Evolutionary conservation across 2,329 filamentous ascomycete species (phyloP), one percentile per base, ranked within the genome.

Genomic region (Tolypocladium capitatum): DNA sequence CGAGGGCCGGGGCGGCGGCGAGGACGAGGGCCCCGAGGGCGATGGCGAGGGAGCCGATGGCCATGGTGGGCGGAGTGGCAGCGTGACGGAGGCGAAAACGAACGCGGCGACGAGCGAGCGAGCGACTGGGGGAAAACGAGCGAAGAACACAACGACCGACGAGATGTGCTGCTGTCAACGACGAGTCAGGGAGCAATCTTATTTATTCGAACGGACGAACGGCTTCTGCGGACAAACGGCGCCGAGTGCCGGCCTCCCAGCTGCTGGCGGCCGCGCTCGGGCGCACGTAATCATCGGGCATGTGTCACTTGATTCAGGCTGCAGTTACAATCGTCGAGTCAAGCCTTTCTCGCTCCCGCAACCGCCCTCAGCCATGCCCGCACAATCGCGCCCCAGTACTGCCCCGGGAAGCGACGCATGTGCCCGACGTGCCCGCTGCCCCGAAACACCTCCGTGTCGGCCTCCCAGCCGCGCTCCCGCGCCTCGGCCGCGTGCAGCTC

Each of bases 391-490:
- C 53, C 57, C 80, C 80, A 84, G 56, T 84, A 84, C 58, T 72
- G 67, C 31, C 68, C 68, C 1, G 73, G 71, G 48, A 80, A 71
- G 59, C 70, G 63, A 18, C 73, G 66, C 65, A 83, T 74, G 56
- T 83, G 78, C 1, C 75, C 77, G 18, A 81, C 80, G 59, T 84
- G 80, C 1, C 70, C 64, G 45, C 74, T 79, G 4, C 71, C 74
- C 45, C 77, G 69, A 51, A 84, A 84, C 30, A 72, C 55, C 49
- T 76, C 73, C 20, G 68, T 63, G 1, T 68, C 63, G 2, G 74
- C 70, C 21, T 58, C 56, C 52, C 74, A 81, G 0, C 79, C 80
- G 46, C 66, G 65, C 13, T 58, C 55, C 49, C 58, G 64, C 2
- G 76, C 71, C 33, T 69, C 60, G 2, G 70, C 69, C 0, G 70